Evolutionary conservation across 2,329 filamentous ascomycete genomes (phyloP).

Genomic region (Dothiorella sarmentorum): DNA sequence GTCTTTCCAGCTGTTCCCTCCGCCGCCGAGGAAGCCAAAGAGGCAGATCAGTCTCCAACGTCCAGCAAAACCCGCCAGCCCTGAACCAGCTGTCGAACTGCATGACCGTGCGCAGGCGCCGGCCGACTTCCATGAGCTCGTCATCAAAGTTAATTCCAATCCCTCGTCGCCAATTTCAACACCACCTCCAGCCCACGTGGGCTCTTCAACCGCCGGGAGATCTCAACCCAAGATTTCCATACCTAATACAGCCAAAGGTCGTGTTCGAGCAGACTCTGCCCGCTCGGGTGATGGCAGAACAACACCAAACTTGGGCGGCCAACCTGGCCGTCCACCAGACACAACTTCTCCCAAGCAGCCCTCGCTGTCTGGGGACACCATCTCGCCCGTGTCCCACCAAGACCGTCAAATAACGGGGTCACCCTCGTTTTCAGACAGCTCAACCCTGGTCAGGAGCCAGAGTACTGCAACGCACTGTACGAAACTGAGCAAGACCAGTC

Average conservation of each 20-base stretch:
- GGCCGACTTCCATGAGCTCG: slow-evolving; percentile 38
- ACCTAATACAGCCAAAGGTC: slow-evolving; percentile 23
- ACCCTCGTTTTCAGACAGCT: slow-evolving; percentile 23
- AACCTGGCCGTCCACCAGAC: neutral
- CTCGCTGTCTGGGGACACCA: neutral
- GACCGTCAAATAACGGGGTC: neutral
- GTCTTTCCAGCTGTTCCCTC: slow-evolving; percentile 38
- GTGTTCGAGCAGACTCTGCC: too few relatives aligned
- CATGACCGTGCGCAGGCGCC: slow-evolving; percentile 32
- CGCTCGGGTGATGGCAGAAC: slow-evolving; percentile 7
- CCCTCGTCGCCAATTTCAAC: neutral
- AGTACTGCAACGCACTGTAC: slow-evolving; percentile 24
- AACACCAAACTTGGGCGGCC: neutral
- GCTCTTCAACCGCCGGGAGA: slow-evolving; percentile 18
- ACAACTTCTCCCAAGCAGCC: neutral
- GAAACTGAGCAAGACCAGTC: slow-evolving; percentile 8
- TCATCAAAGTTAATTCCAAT: slow-evolving; percentile 37
- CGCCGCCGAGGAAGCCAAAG: slow-evolving; percentile 32
- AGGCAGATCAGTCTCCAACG: slow-evolving; percentile 33
- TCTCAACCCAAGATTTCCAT: slow-evolving; percentile 24
- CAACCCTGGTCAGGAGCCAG: slow-evolving; percentile 37
- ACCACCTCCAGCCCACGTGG: slow-evolving; percentile 9
- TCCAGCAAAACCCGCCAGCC: slow-evolving; percentile 29
- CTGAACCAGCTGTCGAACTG: slow-evolving; percentile 29
- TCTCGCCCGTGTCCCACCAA: neutral